These are phyloP conservation scores for Neopestalotiopsis sp. DNA, from an alignment of 2,329 filamentous ascomycete species.

Conservation along the genomic window DNA sequence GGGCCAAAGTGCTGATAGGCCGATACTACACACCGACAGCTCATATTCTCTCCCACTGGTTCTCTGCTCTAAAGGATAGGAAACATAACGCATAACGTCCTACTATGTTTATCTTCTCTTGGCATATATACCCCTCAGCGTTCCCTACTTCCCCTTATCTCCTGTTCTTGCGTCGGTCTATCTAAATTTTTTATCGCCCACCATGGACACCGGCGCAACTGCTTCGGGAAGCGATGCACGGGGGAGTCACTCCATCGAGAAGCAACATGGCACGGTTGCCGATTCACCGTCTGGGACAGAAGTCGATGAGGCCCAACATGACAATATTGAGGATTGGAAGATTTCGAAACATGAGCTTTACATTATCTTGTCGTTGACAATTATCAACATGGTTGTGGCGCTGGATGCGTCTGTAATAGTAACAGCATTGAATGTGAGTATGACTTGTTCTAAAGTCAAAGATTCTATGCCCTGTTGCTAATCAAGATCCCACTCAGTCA, in stretches of 20 bases:
- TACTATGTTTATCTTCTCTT: too few relatives aligned
- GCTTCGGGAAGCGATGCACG: not conserved
- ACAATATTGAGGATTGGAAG: slow-evolving; percentile 26
- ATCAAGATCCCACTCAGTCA: not conserved
- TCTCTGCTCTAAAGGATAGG: not conserved
- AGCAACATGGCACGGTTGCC: not conserved
- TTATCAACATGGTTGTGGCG: slow-evolving; percentile 25
- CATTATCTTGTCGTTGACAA: slow-evolving; percentile 19
- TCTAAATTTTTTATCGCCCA: not conserved
- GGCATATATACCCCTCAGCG: too few relatives aligned
- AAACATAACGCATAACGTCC: not conserved
- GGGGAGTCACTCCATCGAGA: slow-evolving; percentile 8
- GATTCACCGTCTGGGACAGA: not conserved
- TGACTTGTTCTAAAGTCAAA: not conserved
- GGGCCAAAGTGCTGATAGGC: not conserved
- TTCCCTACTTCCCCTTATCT: not conserved
- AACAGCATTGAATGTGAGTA: slow-evolving; percentile 21
- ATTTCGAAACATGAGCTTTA: slow-evolving; percentile 20
- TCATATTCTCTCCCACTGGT: not conserved
- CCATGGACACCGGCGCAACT: not conserved
- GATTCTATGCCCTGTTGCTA: not conserved
- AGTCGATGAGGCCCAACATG: slow-evolving; percentile 6
- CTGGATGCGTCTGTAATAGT: slow-evolving; percentile 23
- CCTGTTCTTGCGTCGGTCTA: not conserved
- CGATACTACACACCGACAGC: not conserved